Evolutionary conservation across 306 rosid genomes (phyloP), one percentile per base, ranked within the genome.

Genomic region (peach (Prunus persica)): DNA sequence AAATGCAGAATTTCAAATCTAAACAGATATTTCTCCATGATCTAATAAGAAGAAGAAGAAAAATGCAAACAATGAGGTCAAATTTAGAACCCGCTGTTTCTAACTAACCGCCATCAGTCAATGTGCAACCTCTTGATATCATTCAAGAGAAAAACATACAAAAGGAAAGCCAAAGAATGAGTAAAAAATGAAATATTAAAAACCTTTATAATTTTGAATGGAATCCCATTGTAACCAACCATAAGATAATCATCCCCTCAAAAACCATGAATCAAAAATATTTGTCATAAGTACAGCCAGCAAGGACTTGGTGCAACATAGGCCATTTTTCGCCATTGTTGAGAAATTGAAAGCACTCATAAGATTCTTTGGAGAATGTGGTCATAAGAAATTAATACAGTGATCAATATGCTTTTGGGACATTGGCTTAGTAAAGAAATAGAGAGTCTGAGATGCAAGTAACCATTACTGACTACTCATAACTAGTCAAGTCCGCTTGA

Each of bases 1-100:
- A 71, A 73, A 60, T 79, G 72, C 46, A 77, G 27, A 69, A 63
- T 30, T 83, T 6, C 49, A 65, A 52, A n/a, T 51, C 65, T 24
- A 15, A 27, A 18, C 1, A 55, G 51, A n/a, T 55, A 72, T 1
- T 32, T 72, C 0, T 65, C 63, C 6, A 50, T 9, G 46, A 28
- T 28, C 16, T 65, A 64, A 20, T 11, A 49, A 0, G 1, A 16
- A 15, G 11, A 15, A 49, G 7, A 5, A 32, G 38, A 58, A 43
- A 6, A 10, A 18, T 38, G 43, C 9, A 4, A 2, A 13, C n/a
- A 72, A 57, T 41, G 3, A 72, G 34, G 15, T 38, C 54, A 7
- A 9, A 10, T 57, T 16, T 22, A 28, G 25, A n/a, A 22, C 55
- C 67, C 50, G 15, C 6, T 57, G 13, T 15, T 7, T 20, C 20